These are phyloP conservation scores for Botrytis sinoallii DNA, from an alignment of 2,329 filamentous ascomycete species.

Conservation along the genomic window DNA sequence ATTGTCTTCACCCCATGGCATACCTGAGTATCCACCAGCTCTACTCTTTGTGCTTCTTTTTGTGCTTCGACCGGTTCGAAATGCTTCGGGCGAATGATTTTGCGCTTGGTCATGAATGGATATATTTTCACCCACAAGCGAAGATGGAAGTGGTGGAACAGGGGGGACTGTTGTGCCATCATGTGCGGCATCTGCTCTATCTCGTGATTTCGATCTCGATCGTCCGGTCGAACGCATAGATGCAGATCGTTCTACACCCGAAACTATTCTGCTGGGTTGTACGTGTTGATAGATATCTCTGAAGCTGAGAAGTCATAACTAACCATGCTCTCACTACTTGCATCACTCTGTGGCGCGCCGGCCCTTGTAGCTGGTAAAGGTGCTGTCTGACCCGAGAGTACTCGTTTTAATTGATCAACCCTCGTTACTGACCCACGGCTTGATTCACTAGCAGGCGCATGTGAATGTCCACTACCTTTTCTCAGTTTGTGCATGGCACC, in stretches of 20 bases:
- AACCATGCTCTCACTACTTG: slow-evolving; percentile 65
- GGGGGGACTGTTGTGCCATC: slow-evolving; percentile 34
- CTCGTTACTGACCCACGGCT: slow-evolving; percentile 54
- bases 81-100: slow-evolving; percentile 26
- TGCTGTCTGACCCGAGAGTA: slow-evolving; percentile 51
- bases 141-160: slow-evolving; percentile 35
- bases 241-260: slow-evolving; percentile 28
- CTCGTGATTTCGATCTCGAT: slow-evolving; percentile 36
- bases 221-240: slow-evolving; percentile 32
- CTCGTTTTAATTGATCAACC: slow-evolving; percentile 62
- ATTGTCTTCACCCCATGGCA: slow-evolving; percentile 30
- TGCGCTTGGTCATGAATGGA: slow-evolving; percentile 30
- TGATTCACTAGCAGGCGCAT: slow-evolving; percentile 41
- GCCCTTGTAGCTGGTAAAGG: slow-evolving; percentile 40
- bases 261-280: slow-evolving; percentile 24
- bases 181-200: slow-evolving; percentile 27
- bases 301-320: slow-evolving; percentile 68
- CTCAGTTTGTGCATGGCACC: slow-evolving; percentile 46
- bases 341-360: slow-evolving; percentile 48
- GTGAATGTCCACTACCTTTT: slow-evolving; percentile 54
- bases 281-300: slow-evolving; percentile 57
- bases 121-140: slow-evolving; percentile 26
- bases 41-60: slow-evolving; percentile 26
- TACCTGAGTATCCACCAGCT: slow-evolving; percentile 24
- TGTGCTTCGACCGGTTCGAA: slow-evolving; percentile 21